Percentiles rank a stretch among this genome's conserved stretches.
Evolutionary conservation across 805 yeast genomes (phyloP).

Genomic region (Sporopachydermia lactativora): DNA sequence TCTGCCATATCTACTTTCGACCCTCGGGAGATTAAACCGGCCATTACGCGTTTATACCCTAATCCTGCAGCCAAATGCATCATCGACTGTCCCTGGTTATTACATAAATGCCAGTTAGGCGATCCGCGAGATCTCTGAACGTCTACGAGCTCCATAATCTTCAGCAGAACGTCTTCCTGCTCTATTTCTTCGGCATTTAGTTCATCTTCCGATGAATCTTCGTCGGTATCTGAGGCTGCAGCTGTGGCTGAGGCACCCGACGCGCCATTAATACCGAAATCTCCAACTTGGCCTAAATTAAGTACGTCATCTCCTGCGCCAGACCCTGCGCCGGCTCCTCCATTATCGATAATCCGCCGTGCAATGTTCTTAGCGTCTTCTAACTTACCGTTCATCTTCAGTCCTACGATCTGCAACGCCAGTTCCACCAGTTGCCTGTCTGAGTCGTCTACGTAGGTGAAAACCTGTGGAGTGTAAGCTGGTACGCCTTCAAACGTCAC

Average conservation of each 20-base stretch:
- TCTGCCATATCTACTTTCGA: slow-evolving; percentile 62
- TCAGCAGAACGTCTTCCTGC: slow-evolving; percentile 27
- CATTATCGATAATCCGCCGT: slow-evolving; percentile 70
- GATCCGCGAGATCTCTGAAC: slow-evolving; percentile 31
- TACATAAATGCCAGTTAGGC: slow-evolving; percentile 74
- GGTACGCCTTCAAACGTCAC: slow-evolving; percentile 62
- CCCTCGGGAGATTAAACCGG: slow-evolving; percentile 48
- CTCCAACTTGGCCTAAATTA: slow-evolving; percentile 3
- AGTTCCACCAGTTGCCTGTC: slow-evolving; percentile 89
- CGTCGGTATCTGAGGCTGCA: slow-evolving; percentile 4
- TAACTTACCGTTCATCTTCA: slow-evolving; percentile 89
- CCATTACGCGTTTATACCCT: slow-evolving; percentile 50
- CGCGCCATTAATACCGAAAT: no score
- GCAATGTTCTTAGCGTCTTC: slow-evolving; percentile 95
- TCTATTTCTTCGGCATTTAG: slow-evolving; percentile 6
- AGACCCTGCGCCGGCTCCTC: slow-evolving; percentile 4
- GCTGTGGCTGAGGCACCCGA: slow-evolving; percentile 14
- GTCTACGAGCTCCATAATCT: slow-evolving; percentile 51
- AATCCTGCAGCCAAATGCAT: slow-evolving; percentile 73
- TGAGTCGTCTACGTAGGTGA: slow-evolving; percentile 90
- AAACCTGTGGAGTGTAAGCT: slow-evolving; percentile 33
- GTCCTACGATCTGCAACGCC: slow-evolving; percentile 91
- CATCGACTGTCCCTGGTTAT: slow-evolving; percentile 74
- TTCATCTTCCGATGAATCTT: not conserved
- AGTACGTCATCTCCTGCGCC: slow-evolving; percentile 3